These are phyloP conservation scores for Didymella glomerata DNA, from an alignment of 2,329 filamentous ascomycete species.

Conservation along the genomic window DNA sequence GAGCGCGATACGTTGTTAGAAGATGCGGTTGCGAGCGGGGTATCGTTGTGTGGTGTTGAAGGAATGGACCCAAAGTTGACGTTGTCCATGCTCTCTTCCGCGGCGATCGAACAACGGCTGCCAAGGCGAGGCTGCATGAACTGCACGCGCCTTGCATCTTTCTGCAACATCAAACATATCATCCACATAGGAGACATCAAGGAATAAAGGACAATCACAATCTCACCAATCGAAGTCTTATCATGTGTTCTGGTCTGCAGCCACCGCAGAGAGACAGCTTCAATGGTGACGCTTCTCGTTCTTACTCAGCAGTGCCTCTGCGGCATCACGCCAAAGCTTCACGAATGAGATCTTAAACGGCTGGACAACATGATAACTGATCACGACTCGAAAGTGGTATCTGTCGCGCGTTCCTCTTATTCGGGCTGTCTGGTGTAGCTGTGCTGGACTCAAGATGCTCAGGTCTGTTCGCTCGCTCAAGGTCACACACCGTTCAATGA, in stretches of 20 bases:
- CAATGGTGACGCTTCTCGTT: too few relatives aligned
- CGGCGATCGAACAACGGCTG: conserved; percentile 12
- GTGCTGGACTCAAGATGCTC: too few relatives aligned
- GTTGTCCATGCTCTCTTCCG: conserved; percentile 22
- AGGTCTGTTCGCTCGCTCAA: background rate
- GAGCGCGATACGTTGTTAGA: background rate
- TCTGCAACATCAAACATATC: background rate
- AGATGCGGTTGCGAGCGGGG: background rate
- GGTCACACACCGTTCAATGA: background rate
- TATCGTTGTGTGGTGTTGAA: conserved; percentile 11
- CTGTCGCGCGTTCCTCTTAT: too few relatives aligned
- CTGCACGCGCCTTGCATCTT: background rate
- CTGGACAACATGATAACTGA: too few relatives aligned
- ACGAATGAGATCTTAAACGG: too few relatives aligned
- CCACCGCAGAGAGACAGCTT: too few relatives aligned
- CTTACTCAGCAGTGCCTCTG: too few relatives aligned
- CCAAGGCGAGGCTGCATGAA: conserved; percentile 16
- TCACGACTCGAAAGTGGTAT: too few relatives aligned
- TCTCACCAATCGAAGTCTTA: background rate
- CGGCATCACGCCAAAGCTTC: too few relatives aligned
- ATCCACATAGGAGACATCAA: background rate
- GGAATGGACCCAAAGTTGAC: conserved; percentile 4
- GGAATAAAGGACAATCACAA: background rate
- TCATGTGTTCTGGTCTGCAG: background rate
- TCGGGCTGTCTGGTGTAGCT: too few relatives aligned